Evolutionary conservation across 106 monocot genomes (phyloP).

Genomic region (Cymbidium sinense): DNA sequence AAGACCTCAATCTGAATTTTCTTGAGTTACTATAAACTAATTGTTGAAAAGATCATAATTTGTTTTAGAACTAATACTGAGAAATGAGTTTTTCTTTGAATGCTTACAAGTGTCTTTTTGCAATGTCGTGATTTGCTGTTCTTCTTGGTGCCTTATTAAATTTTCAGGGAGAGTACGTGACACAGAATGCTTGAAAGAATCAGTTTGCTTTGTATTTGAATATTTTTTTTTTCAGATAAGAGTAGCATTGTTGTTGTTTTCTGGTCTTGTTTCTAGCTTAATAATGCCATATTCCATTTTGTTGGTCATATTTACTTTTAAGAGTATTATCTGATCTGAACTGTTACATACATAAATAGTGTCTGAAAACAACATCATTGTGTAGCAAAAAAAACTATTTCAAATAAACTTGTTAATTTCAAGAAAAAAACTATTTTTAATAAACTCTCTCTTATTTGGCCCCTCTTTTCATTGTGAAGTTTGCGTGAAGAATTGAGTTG

Average conservation of each 20-base stretch:
- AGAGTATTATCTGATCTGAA: not conserved
- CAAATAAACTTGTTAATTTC: too few species aligned
- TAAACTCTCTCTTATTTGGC: too few species aligned
- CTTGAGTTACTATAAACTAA: not conserved
- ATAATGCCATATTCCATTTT: not conserved
- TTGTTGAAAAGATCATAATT: not conserved
- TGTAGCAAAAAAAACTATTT: too few species aligned
- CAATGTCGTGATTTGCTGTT: not conserved
- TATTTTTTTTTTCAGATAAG: too few species aligned
- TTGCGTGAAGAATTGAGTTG: not conserved
- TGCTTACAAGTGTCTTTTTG: not conserved
- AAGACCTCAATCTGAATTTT: not conserved
- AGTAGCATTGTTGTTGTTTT: too few species aligned
- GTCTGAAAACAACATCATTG: too few species aligned
- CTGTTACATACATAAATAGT: too few species aligned
- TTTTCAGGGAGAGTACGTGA: not conserved
- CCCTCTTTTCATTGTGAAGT: not conserved
- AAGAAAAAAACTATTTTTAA: too few species aligned
- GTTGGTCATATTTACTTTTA: not conserved
- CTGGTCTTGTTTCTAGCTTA: too few species aligned
- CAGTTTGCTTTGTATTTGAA: not conserved
- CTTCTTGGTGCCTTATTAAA: not conserved
- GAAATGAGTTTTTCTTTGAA: not conserved
- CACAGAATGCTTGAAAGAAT: not conserved
- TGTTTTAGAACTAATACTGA: not conserved